A percentile compares a stretch with the other conserved stretches of the same genome.
Evolutionary conservation across 2,329 filamentous ascomycete genomes (phyloP).

Genomic region (Onygenales sp.): DNA sequence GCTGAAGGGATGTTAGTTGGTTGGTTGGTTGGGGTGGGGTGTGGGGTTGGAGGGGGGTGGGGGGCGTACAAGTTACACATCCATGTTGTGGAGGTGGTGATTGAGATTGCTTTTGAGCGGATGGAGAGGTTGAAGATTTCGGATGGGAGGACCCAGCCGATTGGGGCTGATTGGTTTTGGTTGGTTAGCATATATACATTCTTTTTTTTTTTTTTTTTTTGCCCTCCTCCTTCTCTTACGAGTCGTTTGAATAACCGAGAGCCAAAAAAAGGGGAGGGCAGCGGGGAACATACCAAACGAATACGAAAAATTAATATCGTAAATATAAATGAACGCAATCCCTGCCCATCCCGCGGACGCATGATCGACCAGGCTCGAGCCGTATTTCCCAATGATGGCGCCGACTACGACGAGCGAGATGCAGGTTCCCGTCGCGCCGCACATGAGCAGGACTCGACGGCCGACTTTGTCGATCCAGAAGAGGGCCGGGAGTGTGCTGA

Average conservation of each 20-base stretch:
- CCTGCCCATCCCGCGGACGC: conserved; percentile 26
- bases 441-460: conserved; percentile 25
- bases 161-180: conserved; percentile 18
- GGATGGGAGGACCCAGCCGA: conserved; percentile 30
- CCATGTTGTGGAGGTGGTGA: conserved; percentile 30
- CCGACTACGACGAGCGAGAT: conserved; percentile 28
- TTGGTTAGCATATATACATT: not conserved
- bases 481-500: conserved; percentile 25
- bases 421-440: conserved; percentile 25
- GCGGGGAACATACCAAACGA: conserved; percentile 22
- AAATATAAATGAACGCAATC: conserved; percentile 30
- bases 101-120: conserved; percentile 28
- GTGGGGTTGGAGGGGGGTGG: not conserved
- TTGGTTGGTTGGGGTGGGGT: not conserved
- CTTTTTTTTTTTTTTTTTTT: not conserved
- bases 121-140: conserved; percentile 32
- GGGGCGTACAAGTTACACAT: conserved; percentile 29
- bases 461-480: conserved; percentile 28
- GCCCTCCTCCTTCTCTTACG: not conserved
- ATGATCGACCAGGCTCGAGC: conserved; percentile 18
- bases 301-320: conserved; percentile 29
- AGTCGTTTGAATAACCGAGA: not conserved
- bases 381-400: conserved; percentile 25
- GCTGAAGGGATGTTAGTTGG: conserved; percentile 9
- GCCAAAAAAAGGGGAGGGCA: not conserved